Conservation (phyloP, 1,139 yeast species). For the Komagataea norvegica region DNA sequence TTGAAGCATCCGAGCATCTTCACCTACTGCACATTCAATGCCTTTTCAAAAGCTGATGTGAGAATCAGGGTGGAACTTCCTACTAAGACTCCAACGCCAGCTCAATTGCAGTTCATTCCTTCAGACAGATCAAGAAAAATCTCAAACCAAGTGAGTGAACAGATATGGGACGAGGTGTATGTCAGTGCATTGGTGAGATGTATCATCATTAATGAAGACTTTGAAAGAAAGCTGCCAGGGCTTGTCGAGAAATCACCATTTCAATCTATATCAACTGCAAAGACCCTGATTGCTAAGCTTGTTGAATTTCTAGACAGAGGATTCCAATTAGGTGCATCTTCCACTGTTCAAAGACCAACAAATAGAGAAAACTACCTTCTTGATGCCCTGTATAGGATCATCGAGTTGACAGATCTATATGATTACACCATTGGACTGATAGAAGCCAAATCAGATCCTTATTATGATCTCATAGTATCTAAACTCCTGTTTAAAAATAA, state of each 20-base stretch:
- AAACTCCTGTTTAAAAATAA: constrained; percentile 51
- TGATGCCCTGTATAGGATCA: constrained; percentile 63
- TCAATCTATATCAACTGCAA: constrained; percentile 43
- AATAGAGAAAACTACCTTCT: constrained; percentile 67
- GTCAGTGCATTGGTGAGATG: constrained; percentile 72
- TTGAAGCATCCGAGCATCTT: constrained; percentile 47
- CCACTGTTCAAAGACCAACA: constrained; percentile 64
- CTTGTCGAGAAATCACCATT: constrained; percentile 41
- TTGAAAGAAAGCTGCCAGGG: constrained; percentile 57
- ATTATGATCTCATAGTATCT: constrained; percentile 49
- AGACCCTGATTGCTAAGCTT: constrained; percentile 54
- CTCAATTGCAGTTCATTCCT: constrained; percentile 31
- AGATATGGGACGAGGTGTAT: constrained; percentile 75
- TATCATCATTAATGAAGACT: constrained; percentile 61
- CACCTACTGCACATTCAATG: constrained; percentile 59
- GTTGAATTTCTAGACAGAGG: constrained; percentile 66
- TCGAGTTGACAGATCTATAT: constrained; percentile 61
- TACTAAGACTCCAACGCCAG: constrained; percentile 29
- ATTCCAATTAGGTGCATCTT: constrained; percentile 55
- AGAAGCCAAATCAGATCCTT: constrained; percentile 41
- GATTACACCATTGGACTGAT: constrained; percentile 55
- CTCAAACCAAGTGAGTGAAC: constrained; percentile 29
- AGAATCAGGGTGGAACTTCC: constrained; percentile 65
- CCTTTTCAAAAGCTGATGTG: constrained; percentile 63
- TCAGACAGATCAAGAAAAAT: constrained; percentile 31